Conservation (phyloP, 1,139 yeast species). For the Zygosaccharomyces pseudobailii region DNA sequence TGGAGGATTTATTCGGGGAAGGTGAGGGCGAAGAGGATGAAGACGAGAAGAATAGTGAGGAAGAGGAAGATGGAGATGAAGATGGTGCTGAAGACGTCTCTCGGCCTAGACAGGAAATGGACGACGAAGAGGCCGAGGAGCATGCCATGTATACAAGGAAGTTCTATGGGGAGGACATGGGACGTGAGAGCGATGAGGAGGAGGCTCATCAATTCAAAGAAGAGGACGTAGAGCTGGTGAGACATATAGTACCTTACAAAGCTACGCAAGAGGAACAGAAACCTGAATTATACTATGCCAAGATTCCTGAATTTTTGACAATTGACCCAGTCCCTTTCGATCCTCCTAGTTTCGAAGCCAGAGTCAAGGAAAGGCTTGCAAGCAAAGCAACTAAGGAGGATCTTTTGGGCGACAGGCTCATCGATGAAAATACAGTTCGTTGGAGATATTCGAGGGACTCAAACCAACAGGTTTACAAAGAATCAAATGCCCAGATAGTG, state of each 20-base stretch:
- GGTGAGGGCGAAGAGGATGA: constrained; percentile 38
- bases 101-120: constrained; percentile 17
- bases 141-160: constrained; percentile 34
- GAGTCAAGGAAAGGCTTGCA: constrained; percentile 38
- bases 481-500: constrained; percentile 83
- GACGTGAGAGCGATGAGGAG: constrained; percentile 36
- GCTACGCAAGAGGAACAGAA: constrained; percentile 39
- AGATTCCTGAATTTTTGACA: constrained; percentile 75
- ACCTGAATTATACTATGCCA: constrained; percentile 49
- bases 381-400: constrained; percentile 36
- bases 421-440: constrained; percentile 78
- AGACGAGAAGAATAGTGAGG: constrained; percentile 7
- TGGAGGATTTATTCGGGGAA: constrained; percentile 47
- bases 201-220: constrained; percentile 44
- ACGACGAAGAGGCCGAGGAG: constrained; percentile 33
- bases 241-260: constrained; percentile 52
- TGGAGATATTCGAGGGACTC: constrained; percentile 82
- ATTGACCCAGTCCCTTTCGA: constrained; percentile 88
- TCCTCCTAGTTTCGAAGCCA: constrained; percentile 55
- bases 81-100: constrained; percentile 13
- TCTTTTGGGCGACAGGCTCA: constrained; percentile 48
- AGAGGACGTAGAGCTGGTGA: constrained; percentile 62
- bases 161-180: constrained; percentile 34
- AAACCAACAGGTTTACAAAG: constrained; percentile 62
- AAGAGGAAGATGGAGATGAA: constrained; percentile 22